Evolutionary conservation across 1,139 yeast genomes (phyloP).

Genomic region (Blastobotrys apis): DNA sequence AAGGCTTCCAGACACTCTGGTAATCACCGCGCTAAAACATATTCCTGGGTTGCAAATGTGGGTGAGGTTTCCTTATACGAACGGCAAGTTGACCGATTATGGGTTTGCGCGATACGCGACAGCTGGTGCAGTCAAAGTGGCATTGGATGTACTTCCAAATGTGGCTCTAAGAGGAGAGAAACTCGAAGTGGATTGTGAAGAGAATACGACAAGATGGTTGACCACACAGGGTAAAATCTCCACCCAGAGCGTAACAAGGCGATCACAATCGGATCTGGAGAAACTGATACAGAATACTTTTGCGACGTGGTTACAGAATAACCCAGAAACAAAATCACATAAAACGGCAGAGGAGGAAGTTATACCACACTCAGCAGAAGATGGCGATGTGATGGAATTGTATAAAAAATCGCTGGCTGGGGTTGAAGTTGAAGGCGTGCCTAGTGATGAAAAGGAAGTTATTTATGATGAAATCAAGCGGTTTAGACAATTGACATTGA

Average conservation of each 20-base stretch:
- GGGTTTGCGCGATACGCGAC: slow-evolving; percentile 26
- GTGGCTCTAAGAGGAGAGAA: slow-evolving; percentile 14
- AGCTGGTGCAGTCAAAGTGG: slow-evolving; percentile 23
- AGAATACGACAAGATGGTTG: slow-evolving; percentile 21
- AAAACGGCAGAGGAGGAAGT: slow-evolving; percentile 11
- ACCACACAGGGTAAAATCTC: slow-evolving; percentile 6
- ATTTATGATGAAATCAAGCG: slow-evolving; percentile 32
- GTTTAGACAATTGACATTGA: slow-evolving; percentile 33
- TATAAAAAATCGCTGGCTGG: slow-evolving; percentile 11
- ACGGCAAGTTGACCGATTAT: slow-evolving; percentile 22
- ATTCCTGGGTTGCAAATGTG: slow-evolving; percentile 28
- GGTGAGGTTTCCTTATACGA: slow-evolving; percentile 22
- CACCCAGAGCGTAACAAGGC: slow-evolving; percentile 9
- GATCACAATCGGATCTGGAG: slow-evolving; percentile 11
- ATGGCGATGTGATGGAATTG: slow-evolving; percentile 13
- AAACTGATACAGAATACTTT: slow-evolving; percentile 9
- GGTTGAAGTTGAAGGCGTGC: slow-evolving; percentile 17
- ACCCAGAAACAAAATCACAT: not conserved
- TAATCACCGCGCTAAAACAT: slow-evolving; percentile 24
- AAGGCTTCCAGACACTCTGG: slow-evolving; percentile 29
- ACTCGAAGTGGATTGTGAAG: slow-evolving; percentile 18
- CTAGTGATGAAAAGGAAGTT: slow-evolving; percentile 29
- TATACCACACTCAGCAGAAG: slow-evolving; percentile 7
- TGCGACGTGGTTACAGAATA: slow-evolving; percentile 12
- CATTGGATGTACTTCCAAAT: slow-evolving; percentile 25